Conservation (phyloP, 2,329 filamentous ascomycete genomes). For the Colletotrichum sp. region DNA sequence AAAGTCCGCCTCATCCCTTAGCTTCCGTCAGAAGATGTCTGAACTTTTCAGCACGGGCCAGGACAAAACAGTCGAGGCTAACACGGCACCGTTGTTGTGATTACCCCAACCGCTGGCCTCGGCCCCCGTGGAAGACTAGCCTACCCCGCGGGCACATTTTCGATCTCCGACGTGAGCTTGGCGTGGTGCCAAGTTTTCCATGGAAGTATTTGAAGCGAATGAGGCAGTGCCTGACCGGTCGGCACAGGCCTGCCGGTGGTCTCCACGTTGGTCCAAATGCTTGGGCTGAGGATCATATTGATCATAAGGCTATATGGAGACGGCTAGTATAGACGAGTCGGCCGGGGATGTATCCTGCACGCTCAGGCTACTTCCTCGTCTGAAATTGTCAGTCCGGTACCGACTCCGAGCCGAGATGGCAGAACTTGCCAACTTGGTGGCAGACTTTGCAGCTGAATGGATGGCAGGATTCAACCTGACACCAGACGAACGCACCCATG, state of each 20-base stretch:
- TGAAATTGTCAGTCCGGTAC: background rate
- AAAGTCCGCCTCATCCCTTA: background rate
- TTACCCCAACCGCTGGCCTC: background rate
- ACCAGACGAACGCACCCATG: slow-evolving; percentile 12
- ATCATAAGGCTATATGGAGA: background rate
- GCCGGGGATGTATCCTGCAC: background rate
- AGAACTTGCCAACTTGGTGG: background rate
- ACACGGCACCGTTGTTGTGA: background rate
- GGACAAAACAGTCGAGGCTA: background rate
- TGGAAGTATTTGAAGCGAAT: background rate
- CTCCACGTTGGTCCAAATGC: background rate
- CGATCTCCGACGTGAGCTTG: background rate
- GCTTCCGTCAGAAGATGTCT: background rate
- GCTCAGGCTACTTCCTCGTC: background rate
- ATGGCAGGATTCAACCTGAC: slow-evolving; percentile 5
- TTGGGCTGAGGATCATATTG: background rate
- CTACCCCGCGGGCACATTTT: background rate
- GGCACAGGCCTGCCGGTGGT: background rate
- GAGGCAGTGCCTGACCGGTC: background rate
- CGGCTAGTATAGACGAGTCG: background rate
- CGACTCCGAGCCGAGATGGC: background rate
- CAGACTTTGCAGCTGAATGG: background rate
- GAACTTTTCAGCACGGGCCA: background rate
- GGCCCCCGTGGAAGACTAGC: background rate
- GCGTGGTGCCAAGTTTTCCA: background rate